Evolutionary conservation across 352 stramenopile species (phyloP).

Genomic region (Globisporangium camurandrum): DNA sequence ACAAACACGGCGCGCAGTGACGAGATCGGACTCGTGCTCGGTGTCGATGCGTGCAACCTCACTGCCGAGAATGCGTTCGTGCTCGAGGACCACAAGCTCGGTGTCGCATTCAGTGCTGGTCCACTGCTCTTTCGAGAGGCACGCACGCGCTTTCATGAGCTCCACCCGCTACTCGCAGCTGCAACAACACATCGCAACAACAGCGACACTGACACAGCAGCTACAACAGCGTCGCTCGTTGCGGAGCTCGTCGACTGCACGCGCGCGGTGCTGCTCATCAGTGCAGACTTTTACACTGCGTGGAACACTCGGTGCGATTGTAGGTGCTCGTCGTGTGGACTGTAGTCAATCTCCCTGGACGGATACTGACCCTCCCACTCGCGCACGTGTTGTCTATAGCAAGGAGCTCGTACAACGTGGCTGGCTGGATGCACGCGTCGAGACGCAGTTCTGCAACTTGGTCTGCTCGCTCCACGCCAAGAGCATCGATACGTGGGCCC

Average conservation of each 20-base stretch:
- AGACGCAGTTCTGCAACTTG: slow-evolving; percentile 63
- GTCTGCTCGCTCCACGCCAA: slow-evolving; percentile 76
- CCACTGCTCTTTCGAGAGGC: slow-evolving; percentile 46
- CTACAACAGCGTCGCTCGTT: slow-evolving; percentile 3
- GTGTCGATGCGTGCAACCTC: slow-evolving; percentile 31
- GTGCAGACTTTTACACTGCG: slow-evolving; percentile 78
- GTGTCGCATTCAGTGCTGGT: slow-evolving; percentile 49
- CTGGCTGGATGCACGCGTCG: slow-evolving; percentile 25
- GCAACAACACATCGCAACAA: too few species aligned
- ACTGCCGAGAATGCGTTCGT: slow-evolving; percentile 52
- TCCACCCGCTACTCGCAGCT: slow-evolving; percentile 27
- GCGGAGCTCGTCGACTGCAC: slow-evolving; percentile 40
- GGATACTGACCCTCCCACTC: too few species aligned
- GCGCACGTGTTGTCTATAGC: too few species aligned
- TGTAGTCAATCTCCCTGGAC: too few species aligned
- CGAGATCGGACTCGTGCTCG: slow-evolving; percentile 68
- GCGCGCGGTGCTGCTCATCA: slow-evolving; percentile 63
- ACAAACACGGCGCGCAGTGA: too few species aligned
- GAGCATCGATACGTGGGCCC: slow-evolving; percentile 84
- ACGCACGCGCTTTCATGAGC: slow-evolving; percentile 37
- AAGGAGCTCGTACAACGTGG: slow-evolving; percentile 47
- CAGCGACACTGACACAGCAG: slow-evolving; percentile 4
- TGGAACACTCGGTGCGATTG: slow-evolving; percentile 62
- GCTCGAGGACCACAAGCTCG: slow-evolving; percentile 71
- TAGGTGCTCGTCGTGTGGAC: not conserved